Percentiles rank a stretch among this genome's conserved stretches.
These are phyloP conservation scores for Gyrodon lividus DNA, from an alignment of 768 basidiomycete genomes.

Conservation along the genomic window DNA sequence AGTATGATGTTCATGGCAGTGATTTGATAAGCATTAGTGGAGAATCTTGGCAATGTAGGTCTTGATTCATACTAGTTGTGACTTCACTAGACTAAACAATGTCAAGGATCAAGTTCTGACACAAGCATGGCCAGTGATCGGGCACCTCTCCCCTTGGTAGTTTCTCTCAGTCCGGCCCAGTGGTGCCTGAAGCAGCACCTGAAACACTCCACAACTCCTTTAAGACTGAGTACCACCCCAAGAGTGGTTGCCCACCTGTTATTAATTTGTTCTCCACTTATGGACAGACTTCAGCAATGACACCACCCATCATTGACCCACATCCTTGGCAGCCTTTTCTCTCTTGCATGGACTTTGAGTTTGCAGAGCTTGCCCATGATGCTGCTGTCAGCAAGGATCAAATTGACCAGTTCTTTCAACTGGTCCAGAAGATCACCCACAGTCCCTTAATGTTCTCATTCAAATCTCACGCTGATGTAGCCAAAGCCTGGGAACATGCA, in stretches of 20 bases:
- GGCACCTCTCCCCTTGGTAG: too few relatives aligned
- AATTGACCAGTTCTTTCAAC: slow-evolving; percentile 5
- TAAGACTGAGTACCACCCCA: slow-evolving; percentile 21
- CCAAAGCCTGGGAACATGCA: not conserved
- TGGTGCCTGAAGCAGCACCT: too few relatives aligned
- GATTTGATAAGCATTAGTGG: too few relatives aligned
- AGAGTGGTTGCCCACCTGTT: slow-evolving; percentile 2
- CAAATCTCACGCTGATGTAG: not conserved
- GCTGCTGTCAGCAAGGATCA: slow-evolving; percentile 3
- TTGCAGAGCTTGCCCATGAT: slow-evolving; percentile 1
- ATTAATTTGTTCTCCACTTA: slow-evolving; percentile 18
- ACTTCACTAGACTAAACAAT: too few relatives aligned
- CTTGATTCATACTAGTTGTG: too few relatives aligned
- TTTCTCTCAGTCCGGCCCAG: too few relatives aligned
- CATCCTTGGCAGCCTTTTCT: slow-evolving; percentile 13
- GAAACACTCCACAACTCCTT: too few relatives aligned
- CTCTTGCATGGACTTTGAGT: slow-evolving; percentile 7
- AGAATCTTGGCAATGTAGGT: too few relatives aligned
- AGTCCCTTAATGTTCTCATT: not conserved
- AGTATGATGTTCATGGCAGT: too few relatives aligned
- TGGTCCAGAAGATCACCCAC: not conserved
- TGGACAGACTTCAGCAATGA: not conserved
- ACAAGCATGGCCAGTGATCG: too few relatives aligned
- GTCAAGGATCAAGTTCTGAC: too few relatives aligned
- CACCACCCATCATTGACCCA: slow-evolving; percentile 2